phyloP scores from a whole-genome alignment of 1,284 basidiomycete species.

The Ustilago sp. region DNA sequence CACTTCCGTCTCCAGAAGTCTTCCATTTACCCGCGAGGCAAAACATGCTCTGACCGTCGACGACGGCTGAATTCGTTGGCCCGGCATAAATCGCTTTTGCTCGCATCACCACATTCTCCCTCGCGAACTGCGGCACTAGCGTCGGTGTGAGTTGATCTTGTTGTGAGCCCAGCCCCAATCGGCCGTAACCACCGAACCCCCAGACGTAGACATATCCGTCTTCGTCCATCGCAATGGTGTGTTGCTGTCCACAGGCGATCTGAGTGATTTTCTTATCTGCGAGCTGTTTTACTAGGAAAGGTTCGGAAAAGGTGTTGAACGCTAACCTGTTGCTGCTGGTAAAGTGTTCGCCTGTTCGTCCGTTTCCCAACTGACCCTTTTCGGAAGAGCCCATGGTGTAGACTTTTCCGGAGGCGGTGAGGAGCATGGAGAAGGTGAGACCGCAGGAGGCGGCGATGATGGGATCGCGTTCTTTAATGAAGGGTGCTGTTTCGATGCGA shows the following conservation, averaged over 20 bases:
- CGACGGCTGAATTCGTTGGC: constrained; percentile 82
- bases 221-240: constrained; percentile 79
- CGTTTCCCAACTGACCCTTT: constrained; percentile 91
- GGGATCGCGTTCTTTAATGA: constrained; percentile 74
- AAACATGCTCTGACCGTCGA: constrained; percentile 85
- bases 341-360: constrained; percentile 87
- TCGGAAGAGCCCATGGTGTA: constrained; percentile 92
- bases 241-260: constrained; percentile 87
- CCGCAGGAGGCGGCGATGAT: constrained; percentile 83
- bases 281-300: constrained; percentile 75
- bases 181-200: constrained; percentile 70
- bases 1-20: constrained; percentile 84
- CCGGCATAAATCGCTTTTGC: constrained; percentile 81
- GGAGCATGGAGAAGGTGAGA: constrained; percentile 82
- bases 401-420: constrained; percentile 82
- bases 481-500: constrained; percentile 73
- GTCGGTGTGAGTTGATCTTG: constrained; percentile 74
- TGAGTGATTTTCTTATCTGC: constrained; percentile 81
- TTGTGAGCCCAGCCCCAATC: constrained; percentile 78
- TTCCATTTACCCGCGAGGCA: constrained; percentile 81
- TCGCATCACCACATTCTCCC: constrained; percentile 76
- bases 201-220: constrained; percentile 82
- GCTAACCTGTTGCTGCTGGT: constrained; percentile 83
- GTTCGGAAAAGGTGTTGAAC: constrained; percentile 80
- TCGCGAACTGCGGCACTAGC: constrained; percentile 62